A percentile compares a stretch with the other conserved stretches of the same genome.
phyloP scores from a whole-genome alignment of 106 monocot species.

The Cymbidium sinense region DNA sequence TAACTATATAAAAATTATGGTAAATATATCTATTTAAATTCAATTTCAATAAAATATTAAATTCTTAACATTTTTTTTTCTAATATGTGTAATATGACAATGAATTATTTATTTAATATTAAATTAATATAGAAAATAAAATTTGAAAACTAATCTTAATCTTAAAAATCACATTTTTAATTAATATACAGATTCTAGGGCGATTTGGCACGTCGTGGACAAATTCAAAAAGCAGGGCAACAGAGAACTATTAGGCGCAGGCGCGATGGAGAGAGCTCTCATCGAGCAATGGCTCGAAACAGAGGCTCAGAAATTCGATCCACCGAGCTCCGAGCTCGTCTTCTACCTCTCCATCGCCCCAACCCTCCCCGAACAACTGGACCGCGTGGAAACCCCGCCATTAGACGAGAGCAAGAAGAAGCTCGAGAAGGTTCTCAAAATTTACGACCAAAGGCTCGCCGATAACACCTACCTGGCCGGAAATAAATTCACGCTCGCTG shows the following conservation, averaged over 20 bases:
- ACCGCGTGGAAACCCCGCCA: constrained; percentile 4
- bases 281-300: constrained; percentile 53
- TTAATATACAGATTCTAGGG: constrained; percentile 26
- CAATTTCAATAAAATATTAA: neutral
- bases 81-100: neutral
- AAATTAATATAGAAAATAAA: neutral
- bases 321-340: constrained; percentile 26
- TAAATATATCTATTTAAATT: too few species aligned
- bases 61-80: too few species aligned
- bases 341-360: constrained; percentile 43
- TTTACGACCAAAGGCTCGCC: constrained; percentile 32
- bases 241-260: constrained; percentile 13
- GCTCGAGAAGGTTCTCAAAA: constrained; percentile 34
- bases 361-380: neutral
- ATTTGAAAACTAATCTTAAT: too few species aligned
- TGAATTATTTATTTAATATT: too few species aligned
- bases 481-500: constrained; percentile 50
- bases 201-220: constrained; percentile 28
- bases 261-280: constrained; percentile 26
- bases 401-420: constrained; percentile 17
- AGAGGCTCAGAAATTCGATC: constrained; percentile 38
- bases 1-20: too few species aligned
- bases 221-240: constrained; percentile 23
- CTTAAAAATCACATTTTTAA: too few species aligned
- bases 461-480: constrained; percentile 45